Evolutionary conservation across 2,329 filamentous ascomycete genomes (phyloP), one percentile per base, ranked within the genome.

Genomic region (Verticillium klebahnii): DNA sequence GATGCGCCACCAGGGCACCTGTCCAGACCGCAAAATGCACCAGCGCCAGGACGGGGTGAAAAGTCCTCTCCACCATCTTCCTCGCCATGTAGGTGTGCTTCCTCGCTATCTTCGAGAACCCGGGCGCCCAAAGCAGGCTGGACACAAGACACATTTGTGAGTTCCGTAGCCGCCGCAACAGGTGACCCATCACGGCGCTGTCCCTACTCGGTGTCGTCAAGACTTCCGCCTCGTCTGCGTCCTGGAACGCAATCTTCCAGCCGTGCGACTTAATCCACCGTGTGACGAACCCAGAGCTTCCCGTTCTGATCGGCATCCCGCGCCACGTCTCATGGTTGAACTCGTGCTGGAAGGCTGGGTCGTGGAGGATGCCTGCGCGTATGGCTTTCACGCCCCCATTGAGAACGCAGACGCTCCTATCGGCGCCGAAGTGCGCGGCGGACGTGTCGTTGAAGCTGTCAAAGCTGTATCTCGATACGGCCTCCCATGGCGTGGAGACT

Each of bases 201-300:
- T 70, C 65, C 0, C 59, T 29, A 58, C 68, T 63, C 17, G 72
- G 57, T 0, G 64, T 59, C 0, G 70, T 73, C 5, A 58, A 61
- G 0, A 72, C 67, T 9, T 61, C 57, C 0, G 69, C 67, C 59
- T 71, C 67, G 1, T 65, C 64, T 0, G 58, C 63, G 1, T 70
- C 61, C 60, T 73, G 71, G 29, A 71, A 67, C 12, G 64, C 67
- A 2, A 73, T 58, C 17, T 61, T 63, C 68, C 68, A 72, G 37
- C 71, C 68, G 19, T 69, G 62, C 31, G 66, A 69, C 2, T 69
- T 57, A 0, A 73, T 57, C 63, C 67, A 73, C 7, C 68, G 66
- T 1, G 71, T 72, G 56, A 73, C 66, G 60, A 70, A 72, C 2
- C 63, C 62, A 9, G 72, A 70, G 17, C 72, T 70, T 0, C 71